These are phyloP conservation scores for Globisporangium sylvaticum DNA, from an alignment of 352 stramenopile genomes.

Conservation along the genomic window DNA sequence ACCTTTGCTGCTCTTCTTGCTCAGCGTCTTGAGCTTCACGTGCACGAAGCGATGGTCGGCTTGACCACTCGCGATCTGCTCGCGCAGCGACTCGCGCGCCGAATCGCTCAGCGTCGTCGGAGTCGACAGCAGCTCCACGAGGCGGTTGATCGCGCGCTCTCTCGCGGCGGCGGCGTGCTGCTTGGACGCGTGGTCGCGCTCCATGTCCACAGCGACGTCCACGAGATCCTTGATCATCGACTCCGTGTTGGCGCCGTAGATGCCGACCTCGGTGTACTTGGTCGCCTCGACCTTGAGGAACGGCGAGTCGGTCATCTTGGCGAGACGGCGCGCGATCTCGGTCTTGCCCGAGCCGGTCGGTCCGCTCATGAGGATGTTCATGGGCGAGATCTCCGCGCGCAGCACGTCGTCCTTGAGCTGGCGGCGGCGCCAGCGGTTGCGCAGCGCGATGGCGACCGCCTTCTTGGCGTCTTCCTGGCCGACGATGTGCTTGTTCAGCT, in stretches of 20 bases:
- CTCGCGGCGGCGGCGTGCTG: conserved; percentile 85
- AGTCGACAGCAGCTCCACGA: conserved; percentile 71
- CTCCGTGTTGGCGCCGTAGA: conserved; percentile 98
- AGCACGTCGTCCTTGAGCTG: conserved; percentile 89
- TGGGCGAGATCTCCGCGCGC: conserved; percentile 91
- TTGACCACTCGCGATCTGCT: conserved; percentile 55
- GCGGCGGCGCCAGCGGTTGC: conserved; percentile 96
- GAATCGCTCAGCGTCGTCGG: conserved; percentile 35
- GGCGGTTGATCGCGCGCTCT: conserved; percentile 88
- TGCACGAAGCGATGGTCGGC: conserved; percentile 50
- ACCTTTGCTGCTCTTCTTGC: conserved; percentile 26
- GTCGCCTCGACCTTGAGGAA: conserved; percentile 98
- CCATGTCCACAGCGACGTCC: conserved; percentile 93
- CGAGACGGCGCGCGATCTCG: conserved; percentile 97
- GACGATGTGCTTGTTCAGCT: conserved; percentile 96
- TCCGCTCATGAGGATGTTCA: conserved; percentile 99
- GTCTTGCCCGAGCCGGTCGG: conserved; percentile 98
- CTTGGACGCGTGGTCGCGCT: conserved; percentile 67
- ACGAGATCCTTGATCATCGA: conserved; percentile 98
- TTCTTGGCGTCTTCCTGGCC: conserved; percentile 96
- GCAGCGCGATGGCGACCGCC: conserved; percentile 96
- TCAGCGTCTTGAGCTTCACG: conserved; percentile 47
- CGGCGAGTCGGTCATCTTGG: conserved; percentile 96
- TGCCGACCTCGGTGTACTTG: conserved; percentile 99
- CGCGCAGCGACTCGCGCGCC: conserved; percentile 41